Percentiles rank a stretch among this genome's conserved stretches.
Evolutionary conservation across 805 yeast genomes (phyloP).

Genomic region (Teunomyces aglyptinius): DNA sequence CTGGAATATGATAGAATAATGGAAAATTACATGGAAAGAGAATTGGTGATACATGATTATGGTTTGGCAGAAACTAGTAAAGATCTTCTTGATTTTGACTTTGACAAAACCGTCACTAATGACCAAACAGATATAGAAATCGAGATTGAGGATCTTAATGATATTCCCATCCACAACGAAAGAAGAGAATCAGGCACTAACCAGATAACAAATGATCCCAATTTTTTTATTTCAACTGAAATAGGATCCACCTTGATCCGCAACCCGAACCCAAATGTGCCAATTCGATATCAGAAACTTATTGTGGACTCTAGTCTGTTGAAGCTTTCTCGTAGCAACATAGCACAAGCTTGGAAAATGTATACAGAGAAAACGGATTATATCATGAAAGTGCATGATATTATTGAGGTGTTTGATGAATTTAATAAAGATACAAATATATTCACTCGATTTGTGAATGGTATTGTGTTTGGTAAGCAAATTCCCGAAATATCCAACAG

Average conservation of each 20-base stretch:
- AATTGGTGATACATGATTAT: slow-evolving; percentile 3
- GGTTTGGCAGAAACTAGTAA: not conserved
- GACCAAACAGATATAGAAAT: slow-evolving; percentile 28
- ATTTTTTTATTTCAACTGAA: slow-evolving; percentile 11
- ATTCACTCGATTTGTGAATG: not conserved
- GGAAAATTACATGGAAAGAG: slow-evolving; percentile 14
- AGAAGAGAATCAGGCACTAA: not conserved
- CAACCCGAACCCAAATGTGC: too few species aligned
- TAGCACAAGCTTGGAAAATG: not conserved
- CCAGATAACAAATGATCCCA: slow-evolving; percentile 10
- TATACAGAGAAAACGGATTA: not conserved
- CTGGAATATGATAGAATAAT: not conserved
- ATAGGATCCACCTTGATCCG: not conserved
- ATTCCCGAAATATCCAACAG: slow-evolving; percentile 1
- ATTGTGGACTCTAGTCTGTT: not conserved
- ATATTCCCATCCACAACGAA: not conserved
- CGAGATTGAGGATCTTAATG: not conserved
- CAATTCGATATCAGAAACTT: not conserved
- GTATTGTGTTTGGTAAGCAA: not conserved
- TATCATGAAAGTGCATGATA: not conserved
- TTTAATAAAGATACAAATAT: not conserved
- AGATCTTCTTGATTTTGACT: slow-evolving; percentile 6
- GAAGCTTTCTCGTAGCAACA: not conserved
- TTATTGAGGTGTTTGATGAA: not conserved
- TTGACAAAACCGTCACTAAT: slow-evolving; percentile 2